Evolutionary conservation across 805 yeast genomes (phyloP).

Genomic region (Saccharomycopsis oosterbeekiorum): DNA sequence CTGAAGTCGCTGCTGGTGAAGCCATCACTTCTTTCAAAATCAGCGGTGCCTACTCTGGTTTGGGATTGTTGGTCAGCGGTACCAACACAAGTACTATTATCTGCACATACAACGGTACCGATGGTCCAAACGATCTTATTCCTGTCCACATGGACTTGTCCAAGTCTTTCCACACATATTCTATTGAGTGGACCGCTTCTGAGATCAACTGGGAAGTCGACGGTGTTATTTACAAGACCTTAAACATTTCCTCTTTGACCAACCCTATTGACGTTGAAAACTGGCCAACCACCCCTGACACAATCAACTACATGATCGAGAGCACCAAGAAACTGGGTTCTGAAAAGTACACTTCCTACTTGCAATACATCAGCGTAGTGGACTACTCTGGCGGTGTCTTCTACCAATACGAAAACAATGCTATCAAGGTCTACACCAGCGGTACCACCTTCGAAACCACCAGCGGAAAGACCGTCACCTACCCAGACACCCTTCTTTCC

Average conservation of each 20-base stretch:
- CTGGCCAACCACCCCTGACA: conserved; percentile 18
- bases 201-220: conserved; percentile 23
- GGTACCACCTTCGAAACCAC: conserved; percentile 3
- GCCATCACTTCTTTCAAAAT: conserved; percentile 12
- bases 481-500: conserved; percentile 4
- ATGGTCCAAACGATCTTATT: conserved; percentile 9
- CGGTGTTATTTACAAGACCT: conserved; percentile 19
- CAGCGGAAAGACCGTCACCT: conserved; percentile 5
- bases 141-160: conserved; percentile 5
- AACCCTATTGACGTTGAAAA: conserved; percentile 15
- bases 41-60: conserved; percentile 13
- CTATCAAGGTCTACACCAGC: conserved; percentile 1
- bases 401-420: conserved; percentile 3
- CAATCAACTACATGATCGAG: conserved; percentile 16
- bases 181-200: conserved; percentile 8
- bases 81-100: conserved; percentile 5
- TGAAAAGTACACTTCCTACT: not conserved
- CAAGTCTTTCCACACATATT: conserved; percentile 7
- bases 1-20: conserved; percentile 9
- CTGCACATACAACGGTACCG: conserved; percentile 13
- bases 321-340: not conserved
- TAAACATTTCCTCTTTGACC: conserved; percentile 3
- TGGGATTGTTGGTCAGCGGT: conserved; percentile 10
- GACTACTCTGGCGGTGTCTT: conserved; percentile 14
- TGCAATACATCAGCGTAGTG: conserved; percentile 6